Base-by-base conservation (phyloP, 257 asterid species). In the Asclepias syriaca region DNA sequence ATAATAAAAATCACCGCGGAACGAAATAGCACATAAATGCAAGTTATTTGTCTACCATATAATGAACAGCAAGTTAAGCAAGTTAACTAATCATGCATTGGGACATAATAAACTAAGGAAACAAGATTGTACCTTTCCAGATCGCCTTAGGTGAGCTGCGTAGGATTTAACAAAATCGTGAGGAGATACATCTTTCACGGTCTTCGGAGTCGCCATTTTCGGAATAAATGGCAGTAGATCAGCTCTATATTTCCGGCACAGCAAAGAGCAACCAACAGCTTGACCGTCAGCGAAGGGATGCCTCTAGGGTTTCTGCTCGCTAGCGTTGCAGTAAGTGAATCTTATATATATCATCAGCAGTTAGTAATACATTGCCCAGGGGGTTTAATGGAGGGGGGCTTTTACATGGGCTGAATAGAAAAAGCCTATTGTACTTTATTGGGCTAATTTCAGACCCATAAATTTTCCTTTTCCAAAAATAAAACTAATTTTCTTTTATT, bases 111-210 rank as follows among this genome's bases (percentile, higher is more conserved):
- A 22, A 58, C 15, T 24, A 11, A 59, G 0, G 11, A 59, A 59
- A 59, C 65, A 14, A 24, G 4, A 3, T 24, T n/a, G 37, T 65
- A 86, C 97, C 95, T 89, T 91, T 74, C 97, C 97, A 72, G 97
- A 91, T 24, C 97, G 93, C 84, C 84, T 87, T 73, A 91, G 87
- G 58, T 91, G 97, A 75, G 95, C 78, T 16, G 97, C 75, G 77
- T 89, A 91, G 51, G 95, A 81, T 68, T 91, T 85, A 40, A 89
- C 97, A 82, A 91, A 91, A 49, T 87, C 96, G 49, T 85, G 97
- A 48, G 97, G 93, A 77, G 95, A 89, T 7, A 86, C 96, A 46
- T 91, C 97, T 81, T 91, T 91, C 21, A 91, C 97, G 61, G 90
- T 87, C 46, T 72, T 83, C 15, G 94, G 84, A 24, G 86, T 72